phyloP scores from a whole-genome alignment of 805 yeast genomes.

The Alloascoidea africana region DNA sequence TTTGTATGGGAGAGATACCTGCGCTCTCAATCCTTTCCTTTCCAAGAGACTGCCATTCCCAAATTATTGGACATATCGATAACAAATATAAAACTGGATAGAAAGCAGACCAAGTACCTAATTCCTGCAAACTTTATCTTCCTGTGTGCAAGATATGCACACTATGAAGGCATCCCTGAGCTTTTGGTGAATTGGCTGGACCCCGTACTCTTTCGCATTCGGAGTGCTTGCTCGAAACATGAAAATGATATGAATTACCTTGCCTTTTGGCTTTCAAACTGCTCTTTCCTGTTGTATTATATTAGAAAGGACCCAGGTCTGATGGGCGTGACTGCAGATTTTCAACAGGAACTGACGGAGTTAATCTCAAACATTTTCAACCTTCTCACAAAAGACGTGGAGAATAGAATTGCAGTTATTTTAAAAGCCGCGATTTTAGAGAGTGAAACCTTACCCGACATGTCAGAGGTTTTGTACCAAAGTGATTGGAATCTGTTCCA shows the following conservation, averaged over 20 bases:
- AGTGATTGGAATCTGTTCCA: slow-evolving; percentile 53
- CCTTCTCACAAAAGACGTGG: slow-evolving; percentile 19
- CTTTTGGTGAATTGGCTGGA: slow-evolving; percentile 16
- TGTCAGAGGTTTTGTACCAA: slow-evolving; percentile 61
- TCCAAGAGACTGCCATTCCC: slow-evolving; percentile 20
- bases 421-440: slow-evolving; percentile 29
- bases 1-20: slow-evolving; percentile 25
- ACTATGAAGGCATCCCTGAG: slow-evolving; percentile 17
- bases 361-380: slow-evolving; percentile 18
- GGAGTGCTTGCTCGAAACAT: slow-evolving; percentile 16
- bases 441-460: slow-evolving; percentile 72
- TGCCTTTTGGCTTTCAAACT: slow-evolving; percentile 80
- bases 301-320: slow-evolving; percentile 46
- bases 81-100: slow-evolving; percentile 18
- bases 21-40: slow-evolving; percentile 24
- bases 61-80: slow-evolving; percentile 21
- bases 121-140: slow-evolving; percentile 26
- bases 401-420: slow-evolving; percentile 17
- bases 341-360: slow-evolving; percentile 15
- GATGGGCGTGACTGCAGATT: slow-evolving; percentile 7
- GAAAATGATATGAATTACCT: slow-evolving; percentile 21
- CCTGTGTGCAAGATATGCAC: slow-evolving; percentile 23
- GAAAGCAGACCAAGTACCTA: slow-evolving; percentile 16
- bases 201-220: slow-evolving; percentile 18
- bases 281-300: slow-evolving; percentile 67